Percentiles rank a stretch among this genome's conserved stretches.
These are phyloP conservation scores for Penicillium maclennaniae DNA, from an alignment of 495 filamentous ascomycete species.

Conservation along the genomic window DNA sequence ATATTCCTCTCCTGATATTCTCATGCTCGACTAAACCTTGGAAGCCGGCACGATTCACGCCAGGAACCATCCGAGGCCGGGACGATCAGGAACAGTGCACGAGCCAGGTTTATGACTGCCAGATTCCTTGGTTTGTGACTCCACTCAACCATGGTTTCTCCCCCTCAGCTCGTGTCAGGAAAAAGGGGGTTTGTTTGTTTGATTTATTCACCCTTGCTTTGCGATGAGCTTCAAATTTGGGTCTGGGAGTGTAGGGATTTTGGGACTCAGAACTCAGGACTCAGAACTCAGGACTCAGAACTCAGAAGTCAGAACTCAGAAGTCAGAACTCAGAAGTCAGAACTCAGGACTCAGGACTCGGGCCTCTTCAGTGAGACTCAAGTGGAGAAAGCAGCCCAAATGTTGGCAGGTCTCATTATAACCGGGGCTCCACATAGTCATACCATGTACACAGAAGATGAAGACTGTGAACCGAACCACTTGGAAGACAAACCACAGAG, in stretches of 20 bases:
- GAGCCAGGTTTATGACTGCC: slow-evolving; percentile 1
- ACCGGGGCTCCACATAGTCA: neutral
- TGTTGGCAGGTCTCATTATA: neutral
- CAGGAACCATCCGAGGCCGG: neutral
- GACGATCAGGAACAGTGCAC: slow-evolving; percentile 6
- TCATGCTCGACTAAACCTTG: neutral
- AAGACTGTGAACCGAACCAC: no score
- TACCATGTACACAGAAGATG: no score
- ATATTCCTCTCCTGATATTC: neutral
- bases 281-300: neutral
- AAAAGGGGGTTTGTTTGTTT: neutral
- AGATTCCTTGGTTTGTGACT: slow-evolving; percentile 1
- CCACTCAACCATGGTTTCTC: slow-evolving; percentile 4
- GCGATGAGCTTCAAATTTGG: neutral
- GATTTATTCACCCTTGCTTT: neutral
- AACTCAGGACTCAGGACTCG: neutral
- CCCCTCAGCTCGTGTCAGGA: slow-evolving; percentile 1
- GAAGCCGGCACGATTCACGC: neutral
- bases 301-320: neutral
- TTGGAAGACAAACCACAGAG: no score
- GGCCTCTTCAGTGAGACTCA: neutral
- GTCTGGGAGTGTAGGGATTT: no score
- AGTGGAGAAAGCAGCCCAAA: neutral
- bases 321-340: neutral
- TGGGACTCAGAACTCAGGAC: neutral